Evolutionary conservation across 257 asterid genomes (phyloP), one percentile per base, ranked within the genome.

Genomic region (Plectranthus barbatus): DNA sequence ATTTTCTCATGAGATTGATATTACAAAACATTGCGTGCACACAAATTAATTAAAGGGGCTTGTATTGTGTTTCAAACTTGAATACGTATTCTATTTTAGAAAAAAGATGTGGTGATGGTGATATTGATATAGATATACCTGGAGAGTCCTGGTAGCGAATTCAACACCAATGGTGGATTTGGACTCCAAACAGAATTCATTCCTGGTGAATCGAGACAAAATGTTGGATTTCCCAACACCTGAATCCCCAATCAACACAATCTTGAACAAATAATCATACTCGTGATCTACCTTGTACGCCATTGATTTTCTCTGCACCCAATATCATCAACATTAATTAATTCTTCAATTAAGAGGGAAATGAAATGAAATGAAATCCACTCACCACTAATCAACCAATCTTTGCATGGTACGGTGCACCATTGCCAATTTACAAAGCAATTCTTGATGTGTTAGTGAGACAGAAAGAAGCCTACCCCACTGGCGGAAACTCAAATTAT

Each of bases 81-180:
- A 9, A 9, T 5, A 36, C 0, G 10, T 1, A 36, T 36, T 36
- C 41, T 36, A 5, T 9, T 9, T 9, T 1, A 9, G 41, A 36
- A 36, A 8, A 36, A 36, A 6, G 11, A 9, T n/a, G n/a, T n/a
- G n/a, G n/a, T n/a, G n/a, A n/a, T n/a, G n/a, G n/a, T n/a, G n/a
- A n/a, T n/a, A n/a, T n/a, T n/a, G n/a, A n/a, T n/a, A n/a, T n/a
- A 6, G 7, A 9, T 2, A 1, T 41, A 79, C 84, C 81, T 72
- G 84, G 31, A 79, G 76, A 69, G 84, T 79, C 56, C 79, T 79
- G 0, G 84, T 79, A 9, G 84, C 84, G 23, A 79, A 79, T 60
- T 79, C 84, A 34, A 79, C 84, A 11, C 83, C 83, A 4, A 79
- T 75, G 34, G 83, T 79, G 36, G 83, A 79, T 72, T 79, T 79